A percentile compares a stretch with the other conserved stretches of the same genome.
Conservation (phyloP, 768 basidiomycete species). For the Lactifluus piperatus region DNA sequence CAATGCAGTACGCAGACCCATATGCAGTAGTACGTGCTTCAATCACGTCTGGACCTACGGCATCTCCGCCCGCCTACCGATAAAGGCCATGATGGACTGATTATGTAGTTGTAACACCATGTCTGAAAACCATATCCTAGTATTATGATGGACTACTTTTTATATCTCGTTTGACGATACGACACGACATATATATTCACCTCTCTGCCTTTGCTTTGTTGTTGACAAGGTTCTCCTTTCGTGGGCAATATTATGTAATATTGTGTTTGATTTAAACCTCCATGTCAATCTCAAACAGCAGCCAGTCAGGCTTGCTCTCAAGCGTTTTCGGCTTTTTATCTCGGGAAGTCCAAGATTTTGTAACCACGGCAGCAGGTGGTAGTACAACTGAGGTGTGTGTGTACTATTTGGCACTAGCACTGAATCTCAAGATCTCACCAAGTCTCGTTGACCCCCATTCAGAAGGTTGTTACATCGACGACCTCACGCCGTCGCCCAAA, state of each 20-base stretch:
- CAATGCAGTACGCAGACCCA: slow-evolving; percentile 88
- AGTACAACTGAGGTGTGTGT: slow-evolving; percentile 14
- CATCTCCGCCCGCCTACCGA: slow-evolving; percentile 13
- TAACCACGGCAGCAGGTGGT: slow-evolving; percentile 53
- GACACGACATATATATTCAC: slow-evolving; percentile 1
- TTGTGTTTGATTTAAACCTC: neutral
- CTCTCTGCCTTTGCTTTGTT: neutral
- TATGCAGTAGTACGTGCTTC: slow-evolving; percentile 70
- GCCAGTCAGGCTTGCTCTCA: slow-evolving; percentile 39
- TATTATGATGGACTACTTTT: neutral
- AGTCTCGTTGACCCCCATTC: neutral
- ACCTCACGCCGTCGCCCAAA: neutral
- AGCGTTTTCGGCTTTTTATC: slow-evolving; percentile 64
- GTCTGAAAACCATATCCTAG: neutral
- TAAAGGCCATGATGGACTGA: neutral
- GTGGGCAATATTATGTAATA: slow-evolving; percentile 16
- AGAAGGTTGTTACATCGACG: neutral
- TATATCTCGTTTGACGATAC: neutral
- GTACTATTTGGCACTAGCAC: neutral
- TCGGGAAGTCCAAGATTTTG: slow-evolving; percentile 62
- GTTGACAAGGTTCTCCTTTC: neutral
- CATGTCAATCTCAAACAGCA: slow-evolving; percentile 3
- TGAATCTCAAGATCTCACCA: neutral
- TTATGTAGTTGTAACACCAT: slow-evolving; percentile 12
- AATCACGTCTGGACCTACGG: slow-evolving; percentile 6